Evolutionary conservation across 345 rosid genomes (phyloP), one percentile per base, ranked within the genome.

Genomic region (Dipteronia dyeriana): DNA sequence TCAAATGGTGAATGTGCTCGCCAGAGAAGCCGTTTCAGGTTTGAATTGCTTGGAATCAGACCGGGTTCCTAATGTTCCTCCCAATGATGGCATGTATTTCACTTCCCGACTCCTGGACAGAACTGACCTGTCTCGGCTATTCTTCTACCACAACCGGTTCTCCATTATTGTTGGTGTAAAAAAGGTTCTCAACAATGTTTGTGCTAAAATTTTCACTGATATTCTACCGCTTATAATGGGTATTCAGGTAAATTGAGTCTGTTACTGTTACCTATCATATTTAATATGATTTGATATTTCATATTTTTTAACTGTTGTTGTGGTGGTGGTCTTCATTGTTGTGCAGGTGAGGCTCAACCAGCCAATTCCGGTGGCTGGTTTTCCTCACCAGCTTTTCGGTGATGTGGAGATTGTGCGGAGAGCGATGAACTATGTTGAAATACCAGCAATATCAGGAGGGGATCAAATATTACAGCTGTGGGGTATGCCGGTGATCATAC

Each of bases 351-450:
- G 19, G 2, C 60, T 31, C 0, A 47, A 16, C 76, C 39, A 66
- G 26, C 76, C 83, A 43, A 75, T 85, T 23, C 53, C 70, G 0
- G 66, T 85, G 39, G 84, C 87, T 1, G 83, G 87, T n/a, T 86
- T 86, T 41, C 89, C 89, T 11, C 89, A 86, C 64, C 83, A 84
- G 0, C 0, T 86, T 5, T 85, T 86, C 43, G 89, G 91, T 43
- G 20, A 3, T 7, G 72, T 88, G 34, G 63, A 64, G 3, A 68
- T 86, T 20, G 29, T 81, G 4, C 84, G 84, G 0, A 68, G 83
- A 20, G n/a, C 82, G 4, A 11, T 65, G 10, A 78, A 68, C 47
- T 22, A 34, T 7, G 10, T 41, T 41, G 45, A 41, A 7, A 41
- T 41, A 41, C 10, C 10, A 41, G 45, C 11, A 41, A 11, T 1